phyloP scores from a whole-genome alignment of 306 rosid species.

The Castanea crenata region DNA sequence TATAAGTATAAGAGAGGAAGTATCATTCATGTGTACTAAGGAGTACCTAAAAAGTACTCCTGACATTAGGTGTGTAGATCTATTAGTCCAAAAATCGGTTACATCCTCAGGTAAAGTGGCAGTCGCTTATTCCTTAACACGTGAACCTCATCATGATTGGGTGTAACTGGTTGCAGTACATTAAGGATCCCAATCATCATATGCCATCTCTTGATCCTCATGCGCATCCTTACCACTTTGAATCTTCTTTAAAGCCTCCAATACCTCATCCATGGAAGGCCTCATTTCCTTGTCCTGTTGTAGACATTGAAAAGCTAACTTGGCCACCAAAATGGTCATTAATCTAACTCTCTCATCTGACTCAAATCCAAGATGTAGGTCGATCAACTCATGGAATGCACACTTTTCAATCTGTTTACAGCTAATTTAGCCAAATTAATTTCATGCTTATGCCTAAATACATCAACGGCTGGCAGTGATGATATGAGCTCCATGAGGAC shows the following conservation, averaged over 20 bases:
- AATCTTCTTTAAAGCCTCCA: constrained; percentile 46
- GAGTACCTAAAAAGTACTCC: background rate
- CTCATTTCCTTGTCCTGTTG: constrained; percentile 64
- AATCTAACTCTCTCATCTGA: constrained; percentile 36
- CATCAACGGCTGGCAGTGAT: constrained; percentile 65
- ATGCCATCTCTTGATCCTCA: constrained; percentile 12
- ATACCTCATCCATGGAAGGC: constrained; percentile 64
- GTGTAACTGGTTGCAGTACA: constrained; percentile 28
- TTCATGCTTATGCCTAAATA: constrained; percentile 51
- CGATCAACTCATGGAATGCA: constrained; percentile 46
- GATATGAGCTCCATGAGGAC: constrained; percentile 66
- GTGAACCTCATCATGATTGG: constrained; percentile 35
- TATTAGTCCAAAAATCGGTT: constrained; percentile 40
- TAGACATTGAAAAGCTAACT: constrained; percentile 66
- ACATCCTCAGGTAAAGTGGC: constrained; percentile 37
- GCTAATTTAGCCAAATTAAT: constrained; percentile 58
- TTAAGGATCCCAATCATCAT: background rate
- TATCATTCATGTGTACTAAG: too few relatives aligned
- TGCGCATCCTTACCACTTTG: constrained; percentile 28
- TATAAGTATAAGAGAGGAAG: fast-evolving
- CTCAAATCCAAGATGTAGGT: constrained; percentile 57
- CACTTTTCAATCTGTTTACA: constrained; percentile 40
- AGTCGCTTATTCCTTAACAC: constrained; percentile 21
- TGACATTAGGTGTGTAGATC: constrained; percentile 34
- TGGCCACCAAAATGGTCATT: constrained; percentile 53